Conservation (phyloP, 2,329 filamentous ascomycete species). For the Metarhizium sp. region DNA sequence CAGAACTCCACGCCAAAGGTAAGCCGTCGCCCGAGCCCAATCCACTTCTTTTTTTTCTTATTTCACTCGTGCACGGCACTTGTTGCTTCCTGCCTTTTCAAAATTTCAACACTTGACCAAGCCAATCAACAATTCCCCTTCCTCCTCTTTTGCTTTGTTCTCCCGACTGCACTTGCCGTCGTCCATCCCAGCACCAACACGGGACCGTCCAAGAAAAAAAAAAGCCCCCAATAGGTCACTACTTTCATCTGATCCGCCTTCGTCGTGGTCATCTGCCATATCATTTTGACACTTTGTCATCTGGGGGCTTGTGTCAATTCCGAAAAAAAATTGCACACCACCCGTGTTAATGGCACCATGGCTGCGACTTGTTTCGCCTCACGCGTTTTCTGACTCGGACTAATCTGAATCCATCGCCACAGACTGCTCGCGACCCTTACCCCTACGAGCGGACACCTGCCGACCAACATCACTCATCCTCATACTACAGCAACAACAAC, state of each 20-base stretch:
- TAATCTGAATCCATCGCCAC: constrained; percentile 4
- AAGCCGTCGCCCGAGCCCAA: constrained; percentile 19
- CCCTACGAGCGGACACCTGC: constrained; percentile 30
- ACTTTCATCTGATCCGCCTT: not conserved
- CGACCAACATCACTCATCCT: constrained; percentile 31
- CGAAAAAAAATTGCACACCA: not conserved
- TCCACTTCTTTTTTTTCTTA: constrained; percentile 17
- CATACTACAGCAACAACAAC: constrained; percentile 39
- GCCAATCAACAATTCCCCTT: not conserved
- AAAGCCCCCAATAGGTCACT: not conserved
- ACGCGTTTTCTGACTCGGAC: not conserved
- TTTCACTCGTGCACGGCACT: constrained; percentile 11
- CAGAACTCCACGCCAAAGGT: constrained; percentile 38
- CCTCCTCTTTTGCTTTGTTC: not conserved
- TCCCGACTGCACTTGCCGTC: not conserved
- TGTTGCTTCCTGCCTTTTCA: constrained; percentile 6
- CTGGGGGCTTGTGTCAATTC: not conserved
- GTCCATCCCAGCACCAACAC: not conserved
- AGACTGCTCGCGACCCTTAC: constrained; percentile 42
- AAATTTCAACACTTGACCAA: not conserved
- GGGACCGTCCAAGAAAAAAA: not conserved
- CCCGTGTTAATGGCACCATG: not conserved
- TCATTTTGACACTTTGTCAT: not conserved
- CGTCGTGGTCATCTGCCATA: not conserved
- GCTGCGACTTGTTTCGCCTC: not conserved